These are phyloP conservation scores for Capronia coronata DNA, from an alignment of 2,329 filamentous ascomycete species.

Conservation along the genomic window DNA sequence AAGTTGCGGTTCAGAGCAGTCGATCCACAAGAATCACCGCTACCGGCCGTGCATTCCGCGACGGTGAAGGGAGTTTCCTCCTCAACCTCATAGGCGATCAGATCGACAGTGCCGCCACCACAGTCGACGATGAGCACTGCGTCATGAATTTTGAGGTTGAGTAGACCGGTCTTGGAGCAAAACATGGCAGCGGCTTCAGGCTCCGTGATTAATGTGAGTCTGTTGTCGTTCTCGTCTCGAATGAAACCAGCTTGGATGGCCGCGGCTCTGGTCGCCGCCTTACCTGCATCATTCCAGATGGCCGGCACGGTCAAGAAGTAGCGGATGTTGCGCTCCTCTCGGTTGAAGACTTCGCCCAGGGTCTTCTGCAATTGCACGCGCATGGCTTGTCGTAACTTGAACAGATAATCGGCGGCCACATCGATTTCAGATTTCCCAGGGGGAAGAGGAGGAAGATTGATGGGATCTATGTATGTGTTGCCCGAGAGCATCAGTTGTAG, in stretches of 20 bases:
- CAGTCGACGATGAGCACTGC: slow-evolving; percentile 98
- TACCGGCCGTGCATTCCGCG: slow-evolving; percentile 92
- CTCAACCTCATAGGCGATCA: slow-evolving; percentile 98
- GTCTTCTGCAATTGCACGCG: slow-evolving; percentile 92
- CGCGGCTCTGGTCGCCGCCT: slow-evolving; percentile 89
- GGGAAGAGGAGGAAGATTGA: slow-evolving; percentile 93
- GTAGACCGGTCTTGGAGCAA: slow-evolving; percentile 90
- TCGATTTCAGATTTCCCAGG: slow-evolving; percentile 98
- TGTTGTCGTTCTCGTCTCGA: slow-evolving; percentile 94
- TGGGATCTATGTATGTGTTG: slow-evolving; percentile 98
- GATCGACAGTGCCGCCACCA: slow-evolving; percentile 94
- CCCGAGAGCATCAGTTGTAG: slow-evolving; percentile 97
- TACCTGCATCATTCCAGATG: slow-evolving; percentile 98
- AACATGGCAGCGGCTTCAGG: slow-evolving; percentile 96
- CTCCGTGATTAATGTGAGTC: slow-evolving; percentile 88
- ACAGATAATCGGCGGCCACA: slow-evolving; percentile 97
- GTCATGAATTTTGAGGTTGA: slow-evolving; percentile 97
- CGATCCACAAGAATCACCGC: slow-evolving; percentile 96
- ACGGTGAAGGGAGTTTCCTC: slow-evolving; percentile 97
- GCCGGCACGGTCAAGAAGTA: slow-evolving; percentile 98
- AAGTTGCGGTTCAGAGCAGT: slow-evolving; percentile 97
- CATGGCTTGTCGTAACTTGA: slow-evolving; percentile 97
- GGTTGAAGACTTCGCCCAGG: slow-evolving; percentile 91
- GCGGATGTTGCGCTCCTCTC: slow-evolving; percentile 94
- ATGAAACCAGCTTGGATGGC: slow-evolving; percentile 96